phyloP scores from a whole-genome alignment of 2,329 filamentous ascomycete species.

The Neonectria sp. region DNA sequence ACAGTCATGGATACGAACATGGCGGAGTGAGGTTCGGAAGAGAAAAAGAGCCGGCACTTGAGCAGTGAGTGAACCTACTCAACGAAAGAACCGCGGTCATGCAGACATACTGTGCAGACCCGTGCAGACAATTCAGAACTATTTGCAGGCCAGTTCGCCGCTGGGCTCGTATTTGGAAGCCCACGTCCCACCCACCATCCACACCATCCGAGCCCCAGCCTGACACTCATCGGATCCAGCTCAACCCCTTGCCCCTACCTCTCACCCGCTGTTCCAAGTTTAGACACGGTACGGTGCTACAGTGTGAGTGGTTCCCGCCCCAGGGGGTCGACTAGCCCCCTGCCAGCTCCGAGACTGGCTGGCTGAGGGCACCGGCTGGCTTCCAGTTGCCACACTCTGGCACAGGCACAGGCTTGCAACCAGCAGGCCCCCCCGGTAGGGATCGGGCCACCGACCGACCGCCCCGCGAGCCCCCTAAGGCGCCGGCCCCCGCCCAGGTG shows the following conservation, averaged over 20 bases:
- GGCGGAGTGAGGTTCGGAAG: constrained; percentile 9
- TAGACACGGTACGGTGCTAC: constrained; percentile 33
- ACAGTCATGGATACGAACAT: constrained; percentile 29
- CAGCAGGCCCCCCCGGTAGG: constrained; percentile 20
- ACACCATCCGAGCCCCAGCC: constrained; percentile 9
- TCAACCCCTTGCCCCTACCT: constrained; percentile 26
- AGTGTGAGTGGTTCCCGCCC: constrained; percentile 29
- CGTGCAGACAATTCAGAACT: constrained; percentile 12
- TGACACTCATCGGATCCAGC: constrained; percentile 7
- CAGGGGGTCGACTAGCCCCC: constrained; percentile 14
- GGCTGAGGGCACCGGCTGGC: constrained; percentile 1
- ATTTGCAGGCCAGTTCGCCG: constrained; percentile 18
- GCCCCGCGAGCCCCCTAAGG: constrained; percentile 33
- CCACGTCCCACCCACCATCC: constrained; percentile 14
- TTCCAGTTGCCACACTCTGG: constrained; percentile 20
- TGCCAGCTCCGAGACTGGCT: constrained; percentile 16
- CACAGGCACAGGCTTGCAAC: constrained; percentile 11
- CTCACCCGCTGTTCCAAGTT: constrained; percentile 37
- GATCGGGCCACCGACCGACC: constrained; percentile 34
- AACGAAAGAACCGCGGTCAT: neutral
- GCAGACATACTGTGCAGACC: neutral
- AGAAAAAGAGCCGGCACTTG: constrained; percentile 13
- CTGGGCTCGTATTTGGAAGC: constrained; percentile 32
- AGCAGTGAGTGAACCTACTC: constrained; percentile 6
- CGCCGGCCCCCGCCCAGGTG: constrained; percentile 34